Conservation (phyloP, 345 rosid genomes). For the Clarkia xantiana region DNA sequence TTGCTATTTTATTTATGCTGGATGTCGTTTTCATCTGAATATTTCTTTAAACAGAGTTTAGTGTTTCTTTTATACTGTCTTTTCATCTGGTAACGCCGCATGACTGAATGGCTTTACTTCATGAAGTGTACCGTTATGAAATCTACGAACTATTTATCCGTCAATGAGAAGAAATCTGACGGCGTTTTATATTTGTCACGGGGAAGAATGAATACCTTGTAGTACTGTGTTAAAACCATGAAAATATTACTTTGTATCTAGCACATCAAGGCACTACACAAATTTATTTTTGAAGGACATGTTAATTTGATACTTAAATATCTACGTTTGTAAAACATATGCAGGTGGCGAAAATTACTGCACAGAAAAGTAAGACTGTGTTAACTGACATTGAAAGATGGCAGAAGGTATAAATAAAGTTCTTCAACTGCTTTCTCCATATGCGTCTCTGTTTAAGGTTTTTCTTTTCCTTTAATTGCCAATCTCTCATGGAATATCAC, state of each 20-base stretch:
- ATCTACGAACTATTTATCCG: too few species aligned
- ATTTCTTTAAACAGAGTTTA: not conserved
- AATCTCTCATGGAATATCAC: constrained; percentile 10
- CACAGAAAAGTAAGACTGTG: constrained; percentile 74
- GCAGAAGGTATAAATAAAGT: constrained; percentile 76
- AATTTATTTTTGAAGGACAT: not conserved
- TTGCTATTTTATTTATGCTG: not conserved
- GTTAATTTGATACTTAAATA: constrained; percentile 1
- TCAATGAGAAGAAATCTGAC: too few species aligned
- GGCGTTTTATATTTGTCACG: too few species aligned
- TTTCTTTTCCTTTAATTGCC: constrained; percentile 6
- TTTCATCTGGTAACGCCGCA: too few species aligned
- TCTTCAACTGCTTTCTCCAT: constrained; percentile 3
- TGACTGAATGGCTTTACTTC: too few species aligned
- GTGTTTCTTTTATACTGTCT: not conserved
- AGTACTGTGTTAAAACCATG: too few species aligned
- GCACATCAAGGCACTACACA: not conserved
- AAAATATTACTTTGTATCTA: too few species aligned
- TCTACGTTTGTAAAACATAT: constrained; percentile 12
- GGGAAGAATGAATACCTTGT: too few species aligned
- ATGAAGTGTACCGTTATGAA: too few species aligned
- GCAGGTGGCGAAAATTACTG: constrained; percentile 84
- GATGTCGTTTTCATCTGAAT: not conserved
- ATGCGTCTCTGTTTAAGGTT: constrained; percentile 5
- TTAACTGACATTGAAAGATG: constrained; percentile 87